These are phyloP conservation scores for Kodamaea laetipori DNA, from an alignment of 805 yeast genomes.

Conservation along the genomic window DNA sequence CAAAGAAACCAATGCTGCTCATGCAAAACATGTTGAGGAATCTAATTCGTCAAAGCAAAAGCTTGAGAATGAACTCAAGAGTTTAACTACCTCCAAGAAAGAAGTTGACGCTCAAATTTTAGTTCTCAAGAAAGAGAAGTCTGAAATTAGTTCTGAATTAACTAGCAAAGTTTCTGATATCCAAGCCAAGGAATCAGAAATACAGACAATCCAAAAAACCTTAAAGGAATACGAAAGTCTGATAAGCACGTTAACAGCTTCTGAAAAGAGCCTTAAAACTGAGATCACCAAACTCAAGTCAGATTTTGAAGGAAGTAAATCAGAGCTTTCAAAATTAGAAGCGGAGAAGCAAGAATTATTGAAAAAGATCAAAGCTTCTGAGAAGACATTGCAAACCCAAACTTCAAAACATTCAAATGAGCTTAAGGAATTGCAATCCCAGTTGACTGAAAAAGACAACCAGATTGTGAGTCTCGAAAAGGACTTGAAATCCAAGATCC, in stretches of 20 bases:
- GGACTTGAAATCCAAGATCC: conserved; percentile 37
- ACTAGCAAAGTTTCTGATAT: neutral
- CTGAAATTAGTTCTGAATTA: neutral
- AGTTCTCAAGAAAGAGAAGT: neutral
- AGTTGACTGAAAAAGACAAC: conserved; percentile 25
- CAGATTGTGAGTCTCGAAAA: conserved; percentile 31
- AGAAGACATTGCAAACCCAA: conserved; percentile 16
- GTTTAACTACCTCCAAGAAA: neutral
- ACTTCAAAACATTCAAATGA: conserved; percentile 21
- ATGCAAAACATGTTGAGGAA: neutral
- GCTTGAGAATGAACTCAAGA: neutral
- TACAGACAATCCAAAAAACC: neutral
- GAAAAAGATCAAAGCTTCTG: conserved; percentile 12
- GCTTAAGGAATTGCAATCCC: conserved; percentile 19
- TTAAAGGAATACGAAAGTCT: neutral
- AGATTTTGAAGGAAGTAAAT: neutral
- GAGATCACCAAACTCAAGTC: neutral
- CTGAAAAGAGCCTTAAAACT: neutral
- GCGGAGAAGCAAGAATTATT: neutral
- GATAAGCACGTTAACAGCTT: neutral
- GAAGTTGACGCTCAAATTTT: neutral
- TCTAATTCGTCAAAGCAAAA: neutral
- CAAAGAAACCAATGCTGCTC: neutral
- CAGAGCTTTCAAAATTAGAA: neutral
- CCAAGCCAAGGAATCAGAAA: neutral